phyloP scores from a whole-genome alignment of 2,329 filamentous ascomycete species.

The Hymenoscyphus repandus region DNA sequence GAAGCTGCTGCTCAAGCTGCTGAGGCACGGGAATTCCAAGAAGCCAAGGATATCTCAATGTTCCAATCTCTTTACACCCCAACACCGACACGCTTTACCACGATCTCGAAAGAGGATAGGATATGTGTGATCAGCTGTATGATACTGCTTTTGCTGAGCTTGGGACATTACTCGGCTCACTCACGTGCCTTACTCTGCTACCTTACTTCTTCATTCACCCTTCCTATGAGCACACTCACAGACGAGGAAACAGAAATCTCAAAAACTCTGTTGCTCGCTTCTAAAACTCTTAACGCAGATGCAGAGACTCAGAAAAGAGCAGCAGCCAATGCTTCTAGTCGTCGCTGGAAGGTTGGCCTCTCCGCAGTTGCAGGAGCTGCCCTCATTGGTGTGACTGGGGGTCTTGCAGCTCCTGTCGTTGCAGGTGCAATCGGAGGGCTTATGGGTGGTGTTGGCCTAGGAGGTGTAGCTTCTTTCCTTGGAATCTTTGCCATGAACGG shows the following conservation, averaged over 20 bases:
- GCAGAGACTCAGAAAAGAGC: constrained; percentile 68
- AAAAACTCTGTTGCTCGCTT: constrained; percentile 64
- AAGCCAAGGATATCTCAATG: constrained; percentile 36
- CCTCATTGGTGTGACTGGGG: constrained; percentile 85
- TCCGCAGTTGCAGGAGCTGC: constrained; percentile 83
- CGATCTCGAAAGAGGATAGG: constrained; percentile 53
- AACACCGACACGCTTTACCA: constrained; percentile 48
- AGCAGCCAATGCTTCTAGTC: constrained; percentile 60
- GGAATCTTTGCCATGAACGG: constrained; percentile 83
- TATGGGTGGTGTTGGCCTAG: constrained; percentile 79
- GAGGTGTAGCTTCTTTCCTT: constrained; percentile 79
- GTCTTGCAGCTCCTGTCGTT: constrained; percentile 82
- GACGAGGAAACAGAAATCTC: constrained; percentile 72
- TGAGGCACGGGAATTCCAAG: constrained; percentile 24
- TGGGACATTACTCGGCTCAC: constrained; percentile 70
- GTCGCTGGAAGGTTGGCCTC: constrained; percentile 85
- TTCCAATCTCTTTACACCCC: constrained; percentile 50
- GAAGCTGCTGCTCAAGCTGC: constrained; percentile 26
- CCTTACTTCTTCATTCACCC: constrained; percentile 59
- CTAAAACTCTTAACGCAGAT: constrained; percentile 65
- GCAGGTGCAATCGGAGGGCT: constrained; percentile 80
- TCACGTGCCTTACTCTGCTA: constrained; percentile 65
- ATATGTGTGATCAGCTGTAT: constrained; percentile 63
- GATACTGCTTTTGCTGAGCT: constrained; percentile 63
- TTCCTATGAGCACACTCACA: constrained; percentile 58